phyloP scores from a whole-genome alignment of 2,329 filamentous ascomycete species.

The Aspergillus aculeatinus region DNA sequence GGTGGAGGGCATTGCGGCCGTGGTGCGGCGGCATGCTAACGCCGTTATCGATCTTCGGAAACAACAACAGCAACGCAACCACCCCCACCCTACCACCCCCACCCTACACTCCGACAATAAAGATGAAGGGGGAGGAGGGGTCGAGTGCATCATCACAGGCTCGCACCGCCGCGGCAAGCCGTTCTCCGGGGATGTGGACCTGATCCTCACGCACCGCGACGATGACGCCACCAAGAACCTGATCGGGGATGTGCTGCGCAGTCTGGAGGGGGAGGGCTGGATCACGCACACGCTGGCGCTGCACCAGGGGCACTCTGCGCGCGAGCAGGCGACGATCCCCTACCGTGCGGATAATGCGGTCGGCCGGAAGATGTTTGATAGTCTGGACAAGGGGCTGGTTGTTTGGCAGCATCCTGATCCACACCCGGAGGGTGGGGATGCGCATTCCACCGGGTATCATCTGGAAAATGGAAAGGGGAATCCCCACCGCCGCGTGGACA shows the following conservation, averaged over 20 bases:
- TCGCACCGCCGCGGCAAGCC: slow-evolving; percentile 78
- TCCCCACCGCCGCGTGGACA: slow-evolving; percentile 82
- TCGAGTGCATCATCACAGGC: slow-evolving; percentile 69
- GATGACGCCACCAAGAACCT: slow-evolving; percentile 66
- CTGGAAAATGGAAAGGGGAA: slow-evolving; percentile 41
- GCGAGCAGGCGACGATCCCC: slow-evolving; percentile 66
- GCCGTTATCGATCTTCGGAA: slow-evolving; percentile 47
- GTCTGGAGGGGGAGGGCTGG: slow-evolving; percentile 66
- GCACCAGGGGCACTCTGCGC: slow-evolving; percentile 67
- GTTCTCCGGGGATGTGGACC: slow-evolving; percentile 76
- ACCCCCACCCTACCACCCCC: no score
- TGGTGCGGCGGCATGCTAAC: slow-evolving; percentile 67
- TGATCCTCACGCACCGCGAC: slow-evolving; percentile 78
- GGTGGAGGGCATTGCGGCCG: slow-evolving; percentile 65
- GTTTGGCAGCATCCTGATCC: slow-evolving; percentile 60
- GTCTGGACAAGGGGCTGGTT: slow-evolving; percentile 84
- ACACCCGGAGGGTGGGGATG: no score
- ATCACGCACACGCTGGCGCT: slow-evolving; percentile 81
- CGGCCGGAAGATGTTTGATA: slow-evolving; percentile 66
- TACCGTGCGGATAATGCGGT: slow-evolving; percentile 43
- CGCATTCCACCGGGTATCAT: no score
- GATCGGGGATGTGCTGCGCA: slow-evolving; percentile 68
- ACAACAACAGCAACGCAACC: neutral
- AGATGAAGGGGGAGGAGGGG: slow-evolving; percentile 13
- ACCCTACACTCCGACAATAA: no score